Base-by-base conservation (phyloP, 768 basidiomycete genomes). In the Lyophyllum decastes region DNA sequence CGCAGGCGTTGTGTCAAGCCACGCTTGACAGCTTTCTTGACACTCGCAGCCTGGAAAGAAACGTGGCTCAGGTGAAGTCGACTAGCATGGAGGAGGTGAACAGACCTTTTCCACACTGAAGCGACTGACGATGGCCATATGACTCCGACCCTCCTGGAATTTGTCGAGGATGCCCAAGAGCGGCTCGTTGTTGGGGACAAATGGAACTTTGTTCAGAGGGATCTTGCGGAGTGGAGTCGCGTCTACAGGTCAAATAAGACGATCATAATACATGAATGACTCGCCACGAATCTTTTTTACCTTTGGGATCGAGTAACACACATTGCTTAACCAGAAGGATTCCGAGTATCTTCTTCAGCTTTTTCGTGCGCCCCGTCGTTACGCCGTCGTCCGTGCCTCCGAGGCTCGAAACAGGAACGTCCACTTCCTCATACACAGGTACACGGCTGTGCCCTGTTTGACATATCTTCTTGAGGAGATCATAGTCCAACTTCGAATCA, bases 311-410 rank as follows among this genome's bases (percentile, higher is more conserved):
- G 6, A 95, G 80, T 60, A 94, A 72, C 9, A 95, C 89, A 67
- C 92, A 94, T 74, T 92, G 89, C 70, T 95, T 96, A 53, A 95
- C 92, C 11, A 96, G 79, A 49, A 96, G 75, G 48, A 94, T 90
- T 0, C 94, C 94, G 9, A 94, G 72, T 40, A 95, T 92, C 73
- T 88, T 92, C 76, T 92, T 92, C 53, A 85, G 83, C 66, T 80
- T 86, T 55, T 78, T 73, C 11, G 76, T 79, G 55, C 76, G 70
- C 35, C 64, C 61, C 58, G 64, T 60, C 12, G 49, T 58, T 16
- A 55, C 47, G 1, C 59, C 49, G 52, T 61, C 60, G 50, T 54
- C 8, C 52, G 57, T 60, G 0, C 55, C 57, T 30, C 34, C 61
- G 17, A 66, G 56, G n/a, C 68, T 66, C 49, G 75, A 73, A 21